Evolutionary conservation across 306 rosid genomes (phyloP).

Genomic region (Bauhinia variegata): DNA sequence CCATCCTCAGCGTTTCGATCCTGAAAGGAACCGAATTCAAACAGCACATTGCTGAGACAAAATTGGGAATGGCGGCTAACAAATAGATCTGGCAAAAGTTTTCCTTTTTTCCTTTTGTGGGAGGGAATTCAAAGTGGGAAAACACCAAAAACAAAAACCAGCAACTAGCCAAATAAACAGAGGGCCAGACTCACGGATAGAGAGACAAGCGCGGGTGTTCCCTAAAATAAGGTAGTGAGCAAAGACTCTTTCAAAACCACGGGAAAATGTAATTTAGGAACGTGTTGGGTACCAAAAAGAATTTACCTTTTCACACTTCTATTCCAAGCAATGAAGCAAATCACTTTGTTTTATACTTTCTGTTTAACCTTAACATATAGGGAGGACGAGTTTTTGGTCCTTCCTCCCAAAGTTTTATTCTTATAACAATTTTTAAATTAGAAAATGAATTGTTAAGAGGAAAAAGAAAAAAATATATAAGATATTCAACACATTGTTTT

Average conservation of each 20-base stretch:
- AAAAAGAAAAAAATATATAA: too few relatives aligned
- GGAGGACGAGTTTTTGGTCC: too few relatives aligned
- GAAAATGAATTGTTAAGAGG: too few relatives aligned
- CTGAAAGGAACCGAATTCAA: slow-evolving; percentile 30
- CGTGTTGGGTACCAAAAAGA: neutral
- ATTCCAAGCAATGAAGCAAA: too few relatives aligned
- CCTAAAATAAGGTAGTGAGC: slow-evolving; percentile 27
- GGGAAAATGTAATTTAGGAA: slow-evolving; percentile 2
- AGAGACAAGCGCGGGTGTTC: slow-evolving; percentile 37
- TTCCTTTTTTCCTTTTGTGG: neutral
- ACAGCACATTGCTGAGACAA: slow-evolving; percentile 23
- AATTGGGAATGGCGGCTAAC: neutral
- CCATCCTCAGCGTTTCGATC: slow-evolving; percentile 11
- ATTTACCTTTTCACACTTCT: too few relatives aligned
- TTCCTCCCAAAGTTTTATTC: too few relatives aligned
- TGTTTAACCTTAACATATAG: too few relatives aligned
- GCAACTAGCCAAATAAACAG: neutral
- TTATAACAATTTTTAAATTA: too few relatives aligned
- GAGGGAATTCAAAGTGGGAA: slow-evolving; percentile 36
- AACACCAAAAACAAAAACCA: neutral
- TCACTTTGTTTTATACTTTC: too few relatives aligned
- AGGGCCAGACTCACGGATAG: neutral
- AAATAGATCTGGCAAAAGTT: neutral
- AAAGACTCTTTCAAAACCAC: neutral
- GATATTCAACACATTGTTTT: too few relatives aligned